A percentile compares a stretch with the other conserved stretches of the same genome.
Conservation (phyloP, 371 early-diverging fungal species). For the Lichtheimia ornata region DNA sequence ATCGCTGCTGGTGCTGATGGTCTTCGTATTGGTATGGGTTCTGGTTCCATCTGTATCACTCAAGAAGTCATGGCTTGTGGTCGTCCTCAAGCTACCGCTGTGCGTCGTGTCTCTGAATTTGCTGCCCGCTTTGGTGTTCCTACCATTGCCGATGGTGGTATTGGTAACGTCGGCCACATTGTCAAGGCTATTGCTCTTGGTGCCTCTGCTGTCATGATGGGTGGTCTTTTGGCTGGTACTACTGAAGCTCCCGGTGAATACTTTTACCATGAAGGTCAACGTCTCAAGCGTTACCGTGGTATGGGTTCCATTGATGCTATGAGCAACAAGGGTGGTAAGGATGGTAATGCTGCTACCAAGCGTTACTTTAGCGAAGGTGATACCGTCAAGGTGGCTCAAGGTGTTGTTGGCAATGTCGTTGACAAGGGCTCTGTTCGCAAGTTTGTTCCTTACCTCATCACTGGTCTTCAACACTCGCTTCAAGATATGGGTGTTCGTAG, state of each 20-base stretch:
- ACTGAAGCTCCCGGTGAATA: conserved; percentile 96
- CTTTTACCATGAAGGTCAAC: conserved; percentile 96
- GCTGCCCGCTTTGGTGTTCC: conserved; percentile 93
- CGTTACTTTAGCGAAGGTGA: conserved; percentile 96
- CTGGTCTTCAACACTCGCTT: conserved; percentile 95
- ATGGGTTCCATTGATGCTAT: conserved; percentile 98
- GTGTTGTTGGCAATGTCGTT: conserved; percentile 92
- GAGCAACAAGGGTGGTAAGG: conserved; percentile 74
- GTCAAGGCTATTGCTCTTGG: conserved; percentile 95
- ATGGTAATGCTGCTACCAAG: conserved; percentile 82
- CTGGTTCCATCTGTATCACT: conserved; percentile 97
- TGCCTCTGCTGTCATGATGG: conserved; percentile 98
- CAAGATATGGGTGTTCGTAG: conserved; percentile 92
- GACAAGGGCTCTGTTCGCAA: conserved; percentile 96
- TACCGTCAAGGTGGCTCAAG: conserved; percentile 98
- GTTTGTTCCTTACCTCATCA: conserved; percentile 86
- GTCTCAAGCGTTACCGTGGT: conserved; percentile 96
- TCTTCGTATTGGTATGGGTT: conserved; percentile 96
- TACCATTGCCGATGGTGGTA: conserved; percentile 96
- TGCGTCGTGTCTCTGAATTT: conserved; percentile 91
- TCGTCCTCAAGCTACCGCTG: conserved; percentile 97
- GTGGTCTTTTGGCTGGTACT: conserved; percentile 93
- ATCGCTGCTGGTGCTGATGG: conserved; percentile 96
- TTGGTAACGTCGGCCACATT: conserved; percentile 95
- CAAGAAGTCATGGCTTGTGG: conserved; percentile 99